Base-by-base conservation (phyloP, 2,329 filamentous ascomycete species). In the Exophiala bonariae region DNA sequence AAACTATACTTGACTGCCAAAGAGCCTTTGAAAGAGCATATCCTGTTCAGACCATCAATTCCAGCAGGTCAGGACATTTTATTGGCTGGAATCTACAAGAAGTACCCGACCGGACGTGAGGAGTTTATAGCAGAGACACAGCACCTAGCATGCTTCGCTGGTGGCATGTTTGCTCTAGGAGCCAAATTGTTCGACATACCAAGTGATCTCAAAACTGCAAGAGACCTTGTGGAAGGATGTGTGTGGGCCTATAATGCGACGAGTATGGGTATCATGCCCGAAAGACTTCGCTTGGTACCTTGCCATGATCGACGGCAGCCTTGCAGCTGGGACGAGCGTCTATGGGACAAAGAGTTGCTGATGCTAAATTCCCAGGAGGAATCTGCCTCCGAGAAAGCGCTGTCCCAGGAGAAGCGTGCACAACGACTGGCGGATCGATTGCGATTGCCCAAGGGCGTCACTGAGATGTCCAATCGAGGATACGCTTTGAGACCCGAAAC, bases 31-130 rank as follows among this genome's bases (percentile, higher is more conserved):
- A 86, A 86, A 55, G 76, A 88, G 53, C 78, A 86, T 64, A 75
- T 95, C 10, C 79, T 95, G 45, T 95, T 82, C 67, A 80, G 84
- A 4, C 89, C 89, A 1, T 86, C 92, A 81, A 79, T 73, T 34
- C 72, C 65, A 5, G 63, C 68, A 31, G 67, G 74, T 50, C 56
- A 63, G 2, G 66, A 70, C 4, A 63, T 81, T 3, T 63, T 77
- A 8, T 67, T 80, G 41, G 72, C 78, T 1, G 78, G 77, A 8
- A 70, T 28, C 3, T 4, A 65, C 13, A 66, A 68, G 1, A 79
- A 41, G 6, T 80, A 30, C 72, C 79, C 91, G 50, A 79, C 53
- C 1, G 50, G 56, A 2, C 52, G 53, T 11, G 41, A 50, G 8
- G 39, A 47, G 6, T 61, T 74, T n/a, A 66, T 70, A 13, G 61